Percentiles rank a stretch among this genome's conserved stretches.
These are phyloP conservation scores for Voacanga thouarsii DNA, from an alignment of 257 asterid genomes.

Conservation along the genomic window DNA sequence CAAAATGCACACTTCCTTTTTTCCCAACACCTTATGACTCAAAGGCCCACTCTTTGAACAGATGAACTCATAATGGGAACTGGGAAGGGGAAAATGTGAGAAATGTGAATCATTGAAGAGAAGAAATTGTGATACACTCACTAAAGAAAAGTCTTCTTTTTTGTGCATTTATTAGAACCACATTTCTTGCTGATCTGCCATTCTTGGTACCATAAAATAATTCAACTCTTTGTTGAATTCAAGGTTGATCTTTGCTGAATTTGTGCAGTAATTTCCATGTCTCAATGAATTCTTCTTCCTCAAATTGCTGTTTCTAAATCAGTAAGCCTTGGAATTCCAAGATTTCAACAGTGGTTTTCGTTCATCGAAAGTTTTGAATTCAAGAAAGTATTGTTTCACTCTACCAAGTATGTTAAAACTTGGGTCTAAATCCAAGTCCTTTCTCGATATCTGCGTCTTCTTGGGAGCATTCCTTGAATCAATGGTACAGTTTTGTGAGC, in stretches of 20 bases:
- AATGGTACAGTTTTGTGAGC: neutral
- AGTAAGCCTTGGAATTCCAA: neutral
- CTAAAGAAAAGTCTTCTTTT: too few relatives aligned
- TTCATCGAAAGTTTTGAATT: neutral
- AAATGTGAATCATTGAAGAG: slow-evolving; percentile 40
- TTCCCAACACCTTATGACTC: slow-evolving; percentile 29
- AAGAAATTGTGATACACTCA: neutral
- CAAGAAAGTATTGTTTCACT: neutral
- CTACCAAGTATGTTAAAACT: neutral
- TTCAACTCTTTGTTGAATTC: slow-evolving; percentile 6
- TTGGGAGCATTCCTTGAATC: slow-evolving; percentile 2
- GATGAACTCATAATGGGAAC: slow-evolving; percentile 44
- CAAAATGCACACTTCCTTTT: slow-evolving; percentile 24
- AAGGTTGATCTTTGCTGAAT: slow-evolving; percentile 2
- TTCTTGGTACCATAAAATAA: slow-evolving; percentile 1
- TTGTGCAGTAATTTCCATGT: neutral
- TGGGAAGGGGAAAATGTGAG: slow-evolving; percentile 11
- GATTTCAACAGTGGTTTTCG: neutral
- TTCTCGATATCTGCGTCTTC: neutral
- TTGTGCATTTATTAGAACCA: neutral
- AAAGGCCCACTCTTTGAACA: slow-evolving; percentile 56
- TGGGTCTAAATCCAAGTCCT: slow-evolving; percentile 11
- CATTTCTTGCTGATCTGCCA: slow-evolving; percentile 1
- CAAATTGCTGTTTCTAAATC: neutral
- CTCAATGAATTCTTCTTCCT: neutral